Conservation (phyloP, 257 asterid genomes). For the Cruciata laevipes region DNA sequence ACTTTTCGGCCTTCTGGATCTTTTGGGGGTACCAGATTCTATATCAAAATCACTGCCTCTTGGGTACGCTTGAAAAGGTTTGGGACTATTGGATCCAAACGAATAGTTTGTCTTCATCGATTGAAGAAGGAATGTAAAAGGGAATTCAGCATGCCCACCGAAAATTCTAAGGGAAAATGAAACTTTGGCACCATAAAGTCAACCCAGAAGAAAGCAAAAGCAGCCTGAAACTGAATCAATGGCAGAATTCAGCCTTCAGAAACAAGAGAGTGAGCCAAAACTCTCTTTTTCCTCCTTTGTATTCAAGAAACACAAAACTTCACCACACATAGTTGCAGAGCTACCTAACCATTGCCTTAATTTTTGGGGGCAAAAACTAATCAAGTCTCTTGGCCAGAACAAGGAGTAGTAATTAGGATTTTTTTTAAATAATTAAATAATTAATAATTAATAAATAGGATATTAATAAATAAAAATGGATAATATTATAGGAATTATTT, state of each 20-base stretch:
- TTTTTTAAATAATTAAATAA: too few species aligned
- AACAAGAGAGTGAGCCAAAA: neutral
- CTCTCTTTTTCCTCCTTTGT: neutral
- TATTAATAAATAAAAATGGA: too few species aligned
- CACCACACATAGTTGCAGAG: neutral
- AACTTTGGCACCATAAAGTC: constrained; percentile 1
- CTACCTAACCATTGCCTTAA: too few species aligned
- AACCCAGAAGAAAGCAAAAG: neutral
- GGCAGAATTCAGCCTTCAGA: neutral
- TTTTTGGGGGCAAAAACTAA: too few species aligned
- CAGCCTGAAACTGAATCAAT: neutral
- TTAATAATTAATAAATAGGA: too few species aligned
- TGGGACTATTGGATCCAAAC: constrained; percentile 61
- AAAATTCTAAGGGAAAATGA: neutral
- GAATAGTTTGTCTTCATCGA: constrained; percentile 76
- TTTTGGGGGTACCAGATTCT: constrained; percentile 66
- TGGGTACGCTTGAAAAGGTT: constrained; percentile 75
- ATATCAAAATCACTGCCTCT: constrained; percentile 71
- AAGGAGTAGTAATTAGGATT: too few species aligned
- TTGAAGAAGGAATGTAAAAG: constrained; percentile 13
- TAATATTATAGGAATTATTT: too few species aligned
- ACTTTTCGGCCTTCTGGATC: constrained; percentile 43
- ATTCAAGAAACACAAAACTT: neutral
- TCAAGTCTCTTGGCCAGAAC: too few species aligned
- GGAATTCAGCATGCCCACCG: constrained; percentile 17